phyloP scores from a whole-genome alignment of 2,329 filamentous ascomycete genomes.

The Zymoseptoria pseudotritici region DNA sequence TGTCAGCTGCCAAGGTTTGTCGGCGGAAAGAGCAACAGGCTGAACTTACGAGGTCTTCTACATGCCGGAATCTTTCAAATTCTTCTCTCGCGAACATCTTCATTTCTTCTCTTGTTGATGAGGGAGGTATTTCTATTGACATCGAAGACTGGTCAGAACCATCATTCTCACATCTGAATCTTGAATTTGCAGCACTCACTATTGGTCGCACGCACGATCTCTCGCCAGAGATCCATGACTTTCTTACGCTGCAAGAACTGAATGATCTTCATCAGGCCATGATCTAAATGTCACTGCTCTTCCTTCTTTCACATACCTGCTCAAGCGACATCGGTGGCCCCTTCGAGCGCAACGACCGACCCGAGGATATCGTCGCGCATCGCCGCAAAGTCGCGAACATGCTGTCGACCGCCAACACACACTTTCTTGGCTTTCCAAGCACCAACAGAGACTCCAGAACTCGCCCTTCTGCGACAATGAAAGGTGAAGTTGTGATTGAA shows the following conservation, averaged over 20 bases:
- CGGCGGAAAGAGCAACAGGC: background rate
- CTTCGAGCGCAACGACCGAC: conserved; percentile 26
- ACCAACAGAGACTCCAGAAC: background rate
- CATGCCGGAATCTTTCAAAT: conserved; percentile 40
- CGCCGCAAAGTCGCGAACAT: conserved; percentile 14
- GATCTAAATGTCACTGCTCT: background rate
- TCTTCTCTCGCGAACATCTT: conserved; percentile 42
- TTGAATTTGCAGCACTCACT: conserved; percentile 16
- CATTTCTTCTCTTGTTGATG: conserved; percentile 37
- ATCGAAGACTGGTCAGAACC: background rate
- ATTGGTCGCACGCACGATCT: conserved; percentile 39
- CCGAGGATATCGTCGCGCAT: conserved; percentile 26
- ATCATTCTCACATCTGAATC: background rate
- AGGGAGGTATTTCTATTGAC: conserved; percentile 29
- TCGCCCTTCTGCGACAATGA: background rate
- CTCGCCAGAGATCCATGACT: conserved; percentile 41
- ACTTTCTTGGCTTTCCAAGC: background rate
- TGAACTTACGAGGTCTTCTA: conserved; percentile 39
- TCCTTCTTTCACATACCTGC: conserved; percentile 22
- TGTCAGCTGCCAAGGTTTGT: background rate
- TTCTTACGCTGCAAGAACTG: conserved; percentile 45
- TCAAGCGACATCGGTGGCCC: conserved; percentile 30
- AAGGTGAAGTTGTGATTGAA: background rate
- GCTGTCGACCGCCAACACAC: background rate
- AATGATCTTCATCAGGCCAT: background rate